Evolutionary conservation across 306 rosid genomes (phyloP).

Genomic region (Cucurbita maxima): DNA sequence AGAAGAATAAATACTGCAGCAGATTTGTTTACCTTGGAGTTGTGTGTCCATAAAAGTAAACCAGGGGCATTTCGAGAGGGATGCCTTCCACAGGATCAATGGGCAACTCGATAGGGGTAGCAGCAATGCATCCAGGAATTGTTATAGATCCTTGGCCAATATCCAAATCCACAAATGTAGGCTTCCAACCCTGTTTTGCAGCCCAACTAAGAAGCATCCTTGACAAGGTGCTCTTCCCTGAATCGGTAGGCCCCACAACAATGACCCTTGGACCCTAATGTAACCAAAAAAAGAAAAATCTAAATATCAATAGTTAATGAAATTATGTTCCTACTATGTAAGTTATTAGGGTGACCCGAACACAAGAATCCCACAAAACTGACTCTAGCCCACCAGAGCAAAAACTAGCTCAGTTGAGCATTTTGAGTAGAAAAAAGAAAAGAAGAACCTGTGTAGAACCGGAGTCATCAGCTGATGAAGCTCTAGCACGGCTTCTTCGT

Average conservation of each 20-base stretch:
- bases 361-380: neutral
- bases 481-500: slow-evolving; percentile 70
- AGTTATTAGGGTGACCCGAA: neutral
- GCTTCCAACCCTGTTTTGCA: slow-evolving; percentile 90
- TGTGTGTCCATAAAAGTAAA: slow-evolving; percentile 74
- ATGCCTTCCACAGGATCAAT: slow-evolving; percentile 90
- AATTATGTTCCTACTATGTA: neutral
- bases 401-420: neutral
- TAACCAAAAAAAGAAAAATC: slow-evolving; percentile 3
- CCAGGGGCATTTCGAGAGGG: slow-evolving; percentile 91
- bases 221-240: slow-evolving; percentile 75
- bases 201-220: slow-evolving; percentile 99
- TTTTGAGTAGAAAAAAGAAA: neutral
- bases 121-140: slow-evolving; percentile 81
- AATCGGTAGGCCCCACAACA: slow-evolving; percentile 90
- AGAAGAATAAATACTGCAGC: neutral
- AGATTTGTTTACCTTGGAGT: slow-evolving; percentile 47
- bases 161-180: slow-evolving; percentile 88
- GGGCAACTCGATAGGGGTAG: slow-evolving; percentile 94
- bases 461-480: slow-evolving; percentile 39
- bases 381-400: neutral
- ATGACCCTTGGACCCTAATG: slow-evolving; percentile 91
- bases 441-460: slow-evolving; percentile 43
- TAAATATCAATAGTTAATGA: neutral
- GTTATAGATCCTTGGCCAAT: slow-evolving; percentile 96